phyloP scores from a whole-genome alignment of 2,329 filamentous ascomycete genomes.

The Botrytis porri region DNA sequence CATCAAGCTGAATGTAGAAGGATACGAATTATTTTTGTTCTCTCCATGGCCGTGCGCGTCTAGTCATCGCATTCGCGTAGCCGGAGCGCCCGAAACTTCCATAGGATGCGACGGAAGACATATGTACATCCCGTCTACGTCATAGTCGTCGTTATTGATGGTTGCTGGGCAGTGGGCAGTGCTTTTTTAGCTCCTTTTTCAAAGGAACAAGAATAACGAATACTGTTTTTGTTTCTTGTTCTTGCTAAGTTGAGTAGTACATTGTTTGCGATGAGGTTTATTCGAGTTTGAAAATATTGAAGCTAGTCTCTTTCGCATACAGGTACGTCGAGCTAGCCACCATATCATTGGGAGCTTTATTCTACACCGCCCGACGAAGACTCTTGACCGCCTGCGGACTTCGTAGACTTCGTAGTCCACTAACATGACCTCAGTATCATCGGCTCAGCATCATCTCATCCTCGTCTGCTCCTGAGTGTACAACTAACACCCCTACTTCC shows the following conservation, averaged over 20 bases:
- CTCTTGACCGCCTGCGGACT: not conserved
- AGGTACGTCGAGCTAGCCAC: not conserved
- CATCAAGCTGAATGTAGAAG: not conserved
- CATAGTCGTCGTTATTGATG: not conserved
- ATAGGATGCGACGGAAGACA: not conserved
- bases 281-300: not conserved
- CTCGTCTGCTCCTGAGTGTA: not conserved
- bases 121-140: not conserved
- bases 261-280: not conserved
- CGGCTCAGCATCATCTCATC: not conserved
- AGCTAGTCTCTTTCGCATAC: not conserved
- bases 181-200: not conserved
- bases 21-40: not conserved
- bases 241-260: not conserved
- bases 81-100: not conserved
- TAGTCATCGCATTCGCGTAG: not conserved
- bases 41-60: not conserved
- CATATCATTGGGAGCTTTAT: not conserved
- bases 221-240: not conserved
- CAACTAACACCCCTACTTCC: not conserved
- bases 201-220: not conserved
- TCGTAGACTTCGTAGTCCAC: not conserved
- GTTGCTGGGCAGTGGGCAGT: not conserved
- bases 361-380: not conserved
- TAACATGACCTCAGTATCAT: not conserved